A percentile compares a stretch with the other conserved stretches of the same genome.
phyloP scores from a whole-genome alignment of 2,329 filamentous ascomycete species.

The Cordyceps fumosorosea region DNA sequence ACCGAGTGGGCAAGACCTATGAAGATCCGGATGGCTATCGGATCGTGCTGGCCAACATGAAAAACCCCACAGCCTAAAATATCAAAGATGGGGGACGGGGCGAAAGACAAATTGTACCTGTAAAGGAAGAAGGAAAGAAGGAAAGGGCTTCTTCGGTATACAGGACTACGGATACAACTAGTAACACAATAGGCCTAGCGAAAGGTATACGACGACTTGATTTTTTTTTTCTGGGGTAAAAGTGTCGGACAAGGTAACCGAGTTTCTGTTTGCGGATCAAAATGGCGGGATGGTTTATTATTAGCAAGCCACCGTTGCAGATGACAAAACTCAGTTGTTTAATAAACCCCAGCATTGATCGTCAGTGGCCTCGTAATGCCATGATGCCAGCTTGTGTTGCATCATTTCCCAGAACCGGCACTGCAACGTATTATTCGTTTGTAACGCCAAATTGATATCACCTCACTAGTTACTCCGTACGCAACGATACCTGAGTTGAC shows the following conservation, averaged over 20 bases:
- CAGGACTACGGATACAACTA: neutral
- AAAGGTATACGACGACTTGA: neutral
- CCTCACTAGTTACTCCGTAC: too few species aligned
- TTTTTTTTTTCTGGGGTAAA: neutral
- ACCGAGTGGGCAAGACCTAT: slow-evolving; percentile 36
- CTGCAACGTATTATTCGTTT: neutral
- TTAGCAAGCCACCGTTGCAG: neutral
- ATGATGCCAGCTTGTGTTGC: neutral
- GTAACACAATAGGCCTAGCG: neutral
- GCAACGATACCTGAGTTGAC: too few species aligned
- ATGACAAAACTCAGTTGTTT: neutral
- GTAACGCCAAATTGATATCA: too few species aligned
- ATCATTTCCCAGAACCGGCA: neutral
- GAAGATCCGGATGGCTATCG: slow-evolving; percentile 40
- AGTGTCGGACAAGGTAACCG: neutral
- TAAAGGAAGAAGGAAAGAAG: neutral
- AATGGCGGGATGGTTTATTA: neutral
- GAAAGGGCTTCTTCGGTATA: neutral
- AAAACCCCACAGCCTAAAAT: slow-evolving; percentile 8
- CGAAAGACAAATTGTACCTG: neutral
- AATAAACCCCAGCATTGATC: neutral
- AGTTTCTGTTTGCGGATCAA: neutral
- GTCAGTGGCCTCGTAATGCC: neutral
- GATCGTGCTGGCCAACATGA: slow-evolving; percentile 32
- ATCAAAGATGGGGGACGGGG: neutral